phyloP scores from a whole-genome alignment of 257 asterid species.

The Capsicum baccatum region DNA sequence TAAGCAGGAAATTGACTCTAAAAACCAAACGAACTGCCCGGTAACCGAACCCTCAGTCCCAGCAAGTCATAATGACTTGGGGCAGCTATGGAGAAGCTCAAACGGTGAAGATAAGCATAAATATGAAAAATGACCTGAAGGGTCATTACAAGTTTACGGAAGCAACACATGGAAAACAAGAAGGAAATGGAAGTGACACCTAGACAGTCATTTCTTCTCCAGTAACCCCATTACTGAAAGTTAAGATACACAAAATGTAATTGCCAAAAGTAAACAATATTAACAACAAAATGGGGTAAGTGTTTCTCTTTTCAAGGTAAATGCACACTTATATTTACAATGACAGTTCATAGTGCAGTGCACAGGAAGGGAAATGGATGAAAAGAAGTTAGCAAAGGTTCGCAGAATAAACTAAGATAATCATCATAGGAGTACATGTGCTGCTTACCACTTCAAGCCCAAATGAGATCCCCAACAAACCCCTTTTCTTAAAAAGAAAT shows the following conservation, averaged over 20 bases:
- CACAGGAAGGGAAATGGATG: background rate
- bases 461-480: constrained; percentile 13
- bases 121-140: too few relatives aligned
- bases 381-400: background rate
- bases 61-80: too few relatives aligned
- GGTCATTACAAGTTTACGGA: background rate
- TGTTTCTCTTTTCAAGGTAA: background rate
- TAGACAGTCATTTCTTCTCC: background rate
- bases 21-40: too few relatives aligned
- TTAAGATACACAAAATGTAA: background rate
- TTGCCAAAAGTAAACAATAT: background rate
- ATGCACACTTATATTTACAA: background rate
- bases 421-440: background rate
- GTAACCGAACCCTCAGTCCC: too few relatives aligned
- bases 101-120: too few relatives aligned
- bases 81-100: too few relatives aligned
- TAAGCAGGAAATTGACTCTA: too few relatives aligned
- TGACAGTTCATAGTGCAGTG: background rate
- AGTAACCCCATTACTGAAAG: background rate
- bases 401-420: constrained; percentile 15
- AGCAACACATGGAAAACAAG: background rate
- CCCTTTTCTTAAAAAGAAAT: constrained; percentile 15
- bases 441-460: constrained; percentile 3
- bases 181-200: background rate
- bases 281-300: background rate